Base-by-base conservation (phyloP, 2,329 filamentous ascomycete genomes). In the Botrytis cinerea region DNA sequence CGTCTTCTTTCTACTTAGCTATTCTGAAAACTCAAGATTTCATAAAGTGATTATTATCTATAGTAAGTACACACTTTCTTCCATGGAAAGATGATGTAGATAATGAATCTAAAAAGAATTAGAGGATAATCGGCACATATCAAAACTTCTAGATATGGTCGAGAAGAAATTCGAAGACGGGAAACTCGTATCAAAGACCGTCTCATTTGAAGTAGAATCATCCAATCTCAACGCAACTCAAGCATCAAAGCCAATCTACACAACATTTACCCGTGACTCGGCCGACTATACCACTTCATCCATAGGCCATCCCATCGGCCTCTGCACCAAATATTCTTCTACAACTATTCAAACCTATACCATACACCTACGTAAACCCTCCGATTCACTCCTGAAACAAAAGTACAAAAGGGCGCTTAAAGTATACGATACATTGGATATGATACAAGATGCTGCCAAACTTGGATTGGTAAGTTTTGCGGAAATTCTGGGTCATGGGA, bases 1-100 rank as follows among this genome's bases (percentile, higher is more conserved):
- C 68, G 76, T 80, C 5, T 80, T 81, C 73, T 81, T 81, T 69
- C 77, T 82, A 54, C 80, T 82, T 28, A 80, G 80, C 64, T 82
- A 81, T 74, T 81, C 80, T 2, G 79, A 77, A 9, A 76, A 78
- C 20, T 76, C 78, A 43, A 77, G 80, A 5, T 81, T 82, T 73
- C 78, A 82, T 46, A 76, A 78, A 45, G 80, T 80, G 12, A 78
- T 81, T 4, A 40, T 74, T 6, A 73, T 75, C 35, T 75, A 74
- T 28, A 75, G 69, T 75, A 70, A 46, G 51, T 20, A 20, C 57
- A 63, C 7, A 45, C 20, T 18, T 43, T 16, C n/a, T n/a, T 1
- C 40, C 4, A 20, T 22, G n/a, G 4, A 20, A n/a, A 28, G 38
- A 63, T 25, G 60, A 5, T 1, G 2, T 4, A 32, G 4, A 16